Conservation (phyloP, 345 rosid genomes). For the Populus pruinosa region DNA sequence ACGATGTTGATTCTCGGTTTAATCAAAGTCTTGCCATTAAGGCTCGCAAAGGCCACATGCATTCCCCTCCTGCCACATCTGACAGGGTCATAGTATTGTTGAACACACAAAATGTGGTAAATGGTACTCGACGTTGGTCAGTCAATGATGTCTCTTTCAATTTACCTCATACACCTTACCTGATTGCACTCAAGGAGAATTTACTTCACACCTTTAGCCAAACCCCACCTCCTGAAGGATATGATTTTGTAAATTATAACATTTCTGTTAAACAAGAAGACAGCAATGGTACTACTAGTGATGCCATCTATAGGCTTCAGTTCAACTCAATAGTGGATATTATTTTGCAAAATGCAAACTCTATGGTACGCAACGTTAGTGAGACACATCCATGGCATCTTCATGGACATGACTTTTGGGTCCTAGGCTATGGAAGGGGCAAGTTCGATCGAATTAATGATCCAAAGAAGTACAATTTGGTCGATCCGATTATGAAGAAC, state of each 20-base stretch:
- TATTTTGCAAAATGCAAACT: conserved; percentile 62
- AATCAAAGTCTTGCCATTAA: conserved; percentile 54
- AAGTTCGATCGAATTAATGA: conserved; percentile 50
- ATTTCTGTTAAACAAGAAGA: conserved; percentile 4
- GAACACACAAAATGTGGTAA: conserved; percentile 53
- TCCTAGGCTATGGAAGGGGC: conserved; percentile 58
- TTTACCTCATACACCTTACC: conserved; percentile 53
- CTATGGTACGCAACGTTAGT: conserved; percentile 32
- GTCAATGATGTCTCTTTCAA: conserved; percentile 61
- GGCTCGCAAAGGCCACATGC: conserved; percentile 39
- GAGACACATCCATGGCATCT: conserved; percentile 89
- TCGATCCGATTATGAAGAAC: conserved; percentile 69
- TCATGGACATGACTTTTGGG: conserved; percentile 91
- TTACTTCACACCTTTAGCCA: conserved; percentile 37
- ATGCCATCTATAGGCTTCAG: conserved; percentile 41
- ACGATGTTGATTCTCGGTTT: conserved; percentile 29
- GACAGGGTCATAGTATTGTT: conserved; percentile 53
- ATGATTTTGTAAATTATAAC: conserved; percentile 25
- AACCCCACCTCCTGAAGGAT: conserved; percentile 41
- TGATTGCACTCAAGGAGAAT: conserved; percentile 53
- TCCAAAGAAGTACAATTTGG: conserved; percentile 47
- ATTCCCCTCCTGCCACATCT: conserved; percentile 38
- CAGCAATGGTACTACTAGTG: conserved; percentile 37
- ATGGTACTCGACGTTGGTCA: conserved; percentile 45
- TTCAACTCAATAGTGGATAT: conserved; percentile 64